phyloP scores from a whole-genome alignment of 768 basidiomycete genomes.

The Serendipita sp. region DNA sequence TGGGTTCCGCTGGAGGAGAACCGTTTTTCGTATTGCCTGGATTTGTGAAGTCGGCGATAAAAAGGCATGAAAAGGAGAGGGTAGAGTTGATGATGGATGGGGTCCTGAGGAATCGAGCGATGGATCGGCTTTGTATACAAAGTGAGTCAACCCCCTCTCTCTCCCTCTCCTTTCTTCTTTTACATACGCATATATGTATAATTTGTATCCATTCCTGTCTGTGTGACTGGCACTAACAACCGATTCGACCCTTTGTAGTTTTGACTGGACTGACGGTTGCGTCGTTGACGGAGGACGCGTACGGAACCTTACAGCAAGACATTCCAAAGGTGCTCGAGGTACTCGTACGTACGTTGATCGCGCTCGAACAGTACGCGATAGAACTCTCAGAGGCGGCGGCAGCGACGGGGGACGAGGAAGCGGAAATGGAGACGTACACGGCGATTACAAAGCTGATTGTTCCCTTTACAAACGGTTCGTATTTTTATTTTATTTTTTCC shows the following conservation, averaged over 20 bases:
- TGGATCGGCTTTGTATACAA: constrained; percentile 47
- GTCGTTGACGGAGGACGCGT: constrained; percentile 65
- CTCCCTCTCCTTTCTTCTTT: neutral
- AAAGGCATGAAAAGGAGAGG: neutral
- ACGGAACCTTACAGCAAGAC: constrained; percentile 72
- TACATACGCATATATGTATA: neutral
- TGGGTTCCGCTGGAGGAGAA: neutral
- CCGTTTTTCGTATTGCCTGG: neutral
- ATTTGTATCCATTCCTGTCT: neutral
- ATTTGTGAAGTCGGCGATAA: neutral
- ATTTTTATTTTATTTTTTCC: neutral
- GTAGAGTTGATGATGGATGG: neutral
- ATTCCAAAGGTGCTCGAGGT: constrained; percentile 71
- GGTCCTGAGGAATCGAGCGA: constrained; percentile 22
- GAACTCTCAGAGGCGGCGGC: constrained; percentile 32
- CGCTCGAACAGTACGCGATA: constrained; percentile 46
- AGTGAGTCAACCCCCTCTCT: constrained; percentile 26
- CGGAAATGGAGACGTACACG: constrained; percentile 25
- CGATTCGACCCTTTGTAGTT: constrained; percentile 25
- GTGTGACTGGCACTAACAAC: neutral
- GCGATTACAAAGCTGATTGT: constrained; percentile 36
- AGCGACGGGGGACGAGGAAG: constrained; percentile 15
- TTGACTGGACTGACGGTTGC: constrained; percentile 51
- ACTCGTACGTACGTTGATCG: constrained; percentile 46
- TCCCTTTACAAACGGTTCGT: constrained; percentile 44